Base-by-base conservation (phyloP, 352 stramenopile species). In the Globisporangium orthogonon region DNA sequence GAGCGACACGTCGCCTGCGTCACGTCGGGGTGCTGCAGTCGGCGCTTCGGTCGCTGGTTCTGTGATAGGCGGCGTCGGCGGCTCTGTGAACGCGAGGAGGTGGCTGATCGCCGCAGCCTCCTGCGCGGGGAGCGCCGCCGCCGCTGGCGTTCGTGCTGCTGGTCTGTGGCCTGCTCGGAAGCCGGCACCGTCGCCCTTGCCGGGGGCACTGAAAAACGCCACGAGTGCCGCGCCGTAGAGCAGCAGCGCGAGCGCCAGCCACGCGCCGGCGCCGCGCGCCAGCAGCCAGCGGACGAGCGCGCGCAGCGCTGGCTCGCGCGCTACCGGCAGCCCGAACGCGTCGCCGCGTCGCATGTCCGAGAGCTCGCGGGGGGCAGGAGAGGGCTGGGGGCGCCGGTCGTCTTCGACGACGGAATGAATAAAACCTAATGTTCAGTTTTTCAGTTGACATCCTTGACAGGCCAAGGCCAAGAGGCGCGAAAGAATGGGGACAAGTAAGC, bases 91-190 rank as follows among this genome's bases (percentile, higher is more conserved):
- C 2, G 39, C 47, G 33, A 61, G 15, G 7, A 61, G 41, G 29
- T 54, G 47, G 55, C 50, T 61, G 39, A 61, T 61, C 40, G 55
- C 55, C 17, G 55, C 55, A 48, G 55, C 17, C 49, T 61, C 55
- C 31, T 61, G 35, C 0, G 55, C 46, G 5, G 47, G 23, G 17
- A 54, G 37, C 29, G 46, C 5, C 41, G n/a, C 17, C n/a, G 17
- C 29, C 17, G 17, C 30, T 50, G 37, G 28, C 14, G 40, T 4
- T 23, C 47, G 3, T 14, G 28, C 11, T 57, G 49, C 33, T 41
- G 37, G 39, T 31, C 39, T 35, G 52, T 35, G 37, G 11, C 2
- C 37, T 17, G 11, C 37, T 13, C 17, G 37, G 3, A 5, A 18
- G 11, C n/a, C 14, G 29, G 6, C 18, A 4, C 30, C 14, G 1